These are phyloP conservation scores for Mallotus nudiflorus DNA, from an alignment of 345 rosid species.

Conservation along the genomic window DNA sequence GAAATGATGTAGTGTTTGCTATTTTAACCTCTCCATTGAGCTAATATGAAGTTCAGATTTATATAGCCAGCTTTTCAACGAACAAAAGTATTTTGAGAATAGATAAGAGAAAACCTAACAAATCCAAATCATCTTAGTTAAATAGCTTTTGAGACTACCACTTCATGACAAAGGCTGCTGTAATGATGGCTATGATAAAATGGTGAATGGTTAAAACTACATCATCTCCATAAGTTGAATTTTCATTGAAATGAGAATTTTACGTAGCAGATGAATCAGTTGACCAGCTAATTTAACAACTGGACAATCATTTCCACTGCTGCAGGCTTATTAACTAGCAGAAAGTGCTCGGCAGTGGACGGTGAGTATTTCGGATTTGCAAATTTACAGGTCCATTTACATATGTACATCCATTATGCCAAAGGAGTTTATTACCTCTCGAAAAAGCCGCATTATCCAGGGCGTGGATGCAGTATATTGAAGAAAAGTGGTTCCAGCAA, in stretches of 20 bases:
- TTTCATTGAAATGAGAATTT: background rate
- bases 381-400: background rate
- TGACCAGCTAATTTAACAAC: background rate
- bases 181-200: background rate
- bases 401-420: background rate
- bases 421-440: conserved; percentile 49
- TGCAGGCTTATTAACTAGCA: background rate
- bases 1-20: background rate
- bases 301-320: background rate
- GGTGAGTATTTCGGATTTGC: background rate
- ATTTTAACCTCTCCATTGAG: background rate
- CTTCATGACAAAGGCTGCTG: background rate
- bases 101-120: background rate
- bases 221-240: background rate
- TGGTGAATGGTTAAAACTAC: background rate
- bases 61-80: background rate
- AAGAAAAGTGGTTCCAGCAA: conserved; percentile 90
- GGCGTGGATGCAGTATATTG: conserved; percentile 63
- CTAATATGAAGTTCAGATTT: background rate
- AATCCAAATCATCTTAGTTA: background rate
- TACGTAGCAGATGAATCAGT: background rate
- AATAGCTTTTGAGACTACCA: background rate
- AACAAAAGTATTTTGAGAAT: background rate
- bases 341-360: background rate
- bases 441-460: conserved; percentile 46